phyloP scores from a whole-genome alignment of 2,329 filamentous ascomycete species.

The Penicillium rolfsii region DNA sequence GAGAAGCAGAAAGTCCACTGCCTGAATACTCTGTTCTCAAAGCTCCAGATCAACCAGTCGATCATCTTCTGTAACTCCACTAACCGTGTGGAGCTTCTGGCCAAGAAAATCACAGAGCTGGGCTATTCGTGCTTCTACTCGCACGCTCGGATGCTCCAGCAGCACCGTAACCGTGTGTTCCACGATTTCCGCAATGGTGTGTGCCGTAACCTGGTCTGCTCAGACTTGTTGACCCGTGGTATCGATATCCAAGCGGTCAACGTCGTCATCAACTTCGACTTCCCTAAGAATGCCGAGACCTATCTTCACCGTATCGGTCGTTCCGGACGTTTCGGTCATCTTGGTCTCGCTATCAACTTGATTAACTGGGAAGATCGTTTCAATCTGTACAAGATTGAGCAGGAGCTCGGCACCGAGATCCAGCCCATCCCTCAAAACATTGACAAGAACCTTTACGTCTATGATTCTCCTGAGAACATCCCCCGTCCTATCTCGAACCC shows the following conservation, averaged over 20 bases:
- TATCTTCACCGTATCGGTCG: conserved; percentile 98
- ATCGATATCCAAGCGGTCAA: conserved; percentile 99
- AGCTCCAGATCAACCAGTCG: conserved; percentile 99
- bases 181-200: conserved; percentile 98
- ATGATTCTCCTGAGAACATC: conserved; percentile 93
- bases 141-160: conserved; percentile 96
- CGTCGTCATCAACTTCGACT: conserved; percentile 99
- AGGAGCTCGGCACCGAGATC: conserved; percentile 95
- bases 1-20: conserved; percentile 99
- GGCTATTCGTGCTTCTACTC: conserved; percentile 99
- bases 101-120: conserved; percentile 98
- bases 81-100: conserved; percentile 93
- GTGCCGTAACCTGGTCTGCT: conserved; percentile 97
- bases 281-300: conserved; percentile 98
- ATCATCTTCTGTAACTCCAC: conserved; percentile 99
- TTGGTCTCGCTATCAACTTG: conserved; percentile 96
- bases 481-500: conserved; percentile 74
- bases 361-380: conserved; percentile 99
- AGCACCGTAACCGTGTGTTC: conserved; percentile 96
- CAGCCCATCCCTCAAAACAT: conserved; percentile 92
- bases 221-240: conserved; percentile 94
- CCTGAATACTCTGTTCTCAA: conserved; percentile 97
- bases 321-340: conserved; percentile 93
- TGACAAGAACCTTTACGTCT: conserved; percentile 97
- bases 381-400: conserved; percentile 98